Evolutionary conservation across 2,329 filamentous ascomycete genomes (phyloP), one percentile per base, ranked within the genome.

Genomic region (Pleoardoris graminearum): DNA sequence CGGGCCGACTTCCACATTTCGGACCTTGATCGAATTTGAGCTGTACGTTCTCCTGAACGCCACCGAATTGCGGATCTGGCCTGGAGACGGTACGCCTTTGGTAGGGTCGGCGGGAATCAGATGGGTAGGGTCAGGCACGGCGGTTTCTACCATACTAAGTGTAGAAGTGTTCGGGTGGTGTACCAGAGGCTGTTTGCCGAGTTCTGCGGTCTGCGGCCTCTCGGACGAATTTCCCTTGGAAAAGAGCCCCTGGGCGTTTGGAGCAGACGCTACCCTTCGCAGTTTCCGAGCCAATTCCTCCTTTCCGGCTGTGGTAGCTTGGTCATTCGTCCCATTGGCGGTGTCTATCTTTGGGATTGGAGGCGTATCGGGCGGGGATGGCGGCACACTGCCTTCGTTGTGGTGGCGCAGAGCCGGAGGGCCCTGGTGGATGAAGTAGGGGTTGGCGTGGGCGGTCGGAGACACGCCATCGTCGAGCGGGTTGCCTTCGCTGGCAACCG

Each of bases 21-120:
- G 85, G 61, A 97, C 90, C 77, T 99, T 99, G 80, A 99, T 99
- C 35, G 94, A 97, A 75, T 97, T 99, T 61, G 93, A 97, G 76
- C 94, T 97, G 75, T 99, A 99, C 2, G 94, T 99, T 71, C 94
- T 85, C 67, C 94, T 83, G 77, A 97, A 99, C 17, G 90, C 86
- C 43, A 90, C 80, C 16, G 85, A 76, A 61, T 83, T 80, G 51
- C 82, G 82, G 59, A 87, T 84, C 64, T 86, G 84, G 47, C 83
- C 84, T 4, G 88, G 86, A 1, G 84, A 82, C 3, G 86, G 82
- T 30, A 90, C 80, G 53, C 91, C 82, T 43, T 68, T 65, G 39
- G 74, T 55, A 10, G 77, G 29, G 69, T 70, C 56, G 63, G 67
- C 53, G 59, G 72, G 64, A 46, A 70, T 41, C 48, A 71, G 55